phyloP scores from a whole-genome alignment of 331 rosid genomes.

The Quercus phellos region DNA sequence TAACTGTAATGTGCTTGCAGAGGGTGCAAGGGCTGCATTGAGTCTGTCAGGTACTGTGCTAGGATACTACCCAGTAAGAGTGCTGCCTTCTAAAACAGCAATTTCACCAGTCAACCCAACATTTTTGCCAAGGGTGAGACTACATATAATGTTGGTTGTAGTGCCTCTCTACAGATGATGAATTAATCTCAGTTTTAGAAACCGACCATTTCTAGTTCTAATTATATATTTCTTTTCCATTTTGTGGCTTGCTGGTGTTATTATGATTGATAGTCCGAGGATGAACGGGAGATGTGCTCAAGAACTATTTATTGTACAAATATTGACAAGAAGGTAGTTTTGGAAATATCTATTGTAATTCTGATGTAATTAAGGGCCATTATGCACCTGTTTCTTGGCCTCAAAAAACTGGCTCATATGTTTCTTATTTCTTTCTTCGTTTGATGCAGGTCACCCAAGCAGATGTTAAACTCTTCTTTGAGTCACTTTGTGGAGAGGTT shows the following conservation, averaged over 20 bases:
- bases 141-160: background rate
- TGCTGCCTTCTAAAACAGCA: constrained; percentile 98
- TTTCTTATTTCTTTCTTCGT: constrained; percentile 13
- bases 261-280: constrained; percentile 62
- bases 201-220: constrained; percentile 9
- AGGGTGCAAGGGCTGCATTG: constrained; percentile 90
- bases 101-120: constrained; percentile 97
- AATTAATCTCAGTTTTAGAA: background rate
- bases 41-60: constrained; percentile 96
- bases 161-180: background rate
- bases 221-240: constrained; percentile 3
- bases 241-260: constrained; percentile 24
- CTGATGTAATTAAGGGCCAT: background rate
- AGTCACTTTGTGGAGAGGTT: constrained; percentile 98
- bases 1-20: constrained; percentile 47
- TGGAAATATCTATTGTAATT: background rate
- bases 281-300: constrained; percentile 99
- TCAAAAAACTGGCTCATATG: background rate
- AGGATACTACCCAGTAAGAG: constrained; percentile 84
- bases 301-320: constrained; percentile 97
- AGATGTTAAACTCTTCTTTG: constrained; percentile 84
- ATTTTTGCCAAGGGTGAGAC: constrained; percentile 86
- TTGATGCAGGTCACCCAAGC: constrained; percentile 82
- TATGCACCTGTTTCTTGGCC: constrained; percentile 3
- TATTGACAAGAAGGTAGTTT: constrained; percentile 89